Conservation (phyloP, 129 eudicot genomes). For the Tagetes patula region DNA sequence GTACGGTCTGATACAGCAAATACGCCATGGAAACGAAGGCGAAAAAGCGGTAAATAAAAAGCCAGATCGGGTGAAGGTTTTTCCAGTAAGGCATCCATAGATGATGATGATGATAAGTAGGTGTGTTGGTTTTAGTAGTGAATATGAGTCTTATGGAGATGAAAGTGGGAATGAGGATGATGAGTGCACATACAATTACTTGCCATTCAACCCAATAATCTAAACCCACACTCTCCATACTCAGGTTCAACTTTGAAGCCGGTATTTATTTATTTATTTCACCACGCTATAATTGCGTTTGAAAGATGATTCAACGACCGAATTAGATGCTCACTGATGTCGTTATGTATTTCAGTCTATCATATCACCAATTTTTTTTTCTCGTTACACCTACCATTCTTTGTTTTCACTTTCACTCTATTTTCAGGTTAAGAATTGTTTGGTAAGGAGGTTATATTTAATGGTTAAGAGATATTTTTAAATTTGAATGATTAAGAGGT, state of each 20-base stretch:
- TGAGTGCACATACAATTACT: constrained; percentile 54
- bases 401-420: no score
- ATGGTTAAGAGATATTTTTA: no score
- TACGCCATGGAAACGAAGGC: constrained; percentile 57
- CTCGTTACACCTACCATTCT: no score
- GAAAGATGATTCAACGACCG: no score
- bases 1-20: constrained; percentile 46
- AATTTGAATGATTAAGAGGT: no score
- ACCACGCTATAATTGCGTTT: not conserved
- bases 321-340: no score
- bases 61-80: constrained; percentile 60
- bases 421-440: no score
- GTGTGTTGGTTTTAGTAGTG: constrained; percentile 16
- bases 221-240: constrained; percentile 29
- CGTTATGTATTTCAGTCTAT: no score
- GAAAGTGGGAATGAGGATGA: constrained; percentile 49
- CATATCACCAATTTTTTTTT: no score
- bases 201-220: constrained; percentile 83
- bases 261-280: no score
- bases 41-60: constrained; percentile 58
- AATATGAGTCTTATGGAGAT: constrained; percentile 36
- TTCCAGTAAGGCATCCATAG: constrained; percentile 78
- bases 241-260: not conserved
- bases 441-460: no score
- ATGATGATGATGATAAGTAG: constrained; percentile 17